Base-by-base conservation (phyloP, 1,284 basidiomycete species). In the Meira nashicola region DNA sequence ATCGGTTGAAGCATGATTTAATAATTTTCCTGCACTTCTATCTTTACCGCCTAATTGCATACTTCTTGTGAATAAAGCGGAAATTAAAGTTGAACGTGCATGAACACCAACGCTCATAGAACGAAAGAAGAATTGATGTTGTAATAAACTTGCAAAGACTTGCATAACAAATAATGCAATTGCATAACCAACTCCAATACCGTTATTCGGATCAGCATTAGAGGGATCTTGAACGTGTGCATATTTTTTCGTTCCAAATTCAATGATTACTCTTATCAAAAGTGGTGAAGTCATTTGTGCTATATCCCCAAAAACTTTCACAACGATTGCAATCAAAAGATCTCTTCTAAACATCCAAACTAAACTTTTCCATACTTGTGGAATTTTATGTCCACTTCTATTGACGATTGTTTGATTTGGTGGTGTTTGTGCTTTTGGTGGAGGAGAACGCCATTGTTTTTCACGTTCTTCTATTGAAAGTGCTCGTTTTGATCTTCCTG, bases 1-100 rank as follows among this genome's bases (percentile, higher is more conserved):
- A 78, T 96, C 93, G 0, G 92, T 93, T 4, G 89, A 92, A 66
- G 96, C 93, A 79, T 93, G 90, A 73, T 92, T 94, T 63, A 94
- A 87, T 43, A 93, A 84, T 73, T 87, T 87, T 40, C 91, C 91
- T 21, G 86, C 86, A 2, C 87, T 86, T n/a, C 92, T 85, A 9
- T 90, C 86, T 54, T 90, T 88, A 19, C 88, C 85, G 2, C 88
- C 89, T 50, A 96, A 82, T 40, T 82, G 84, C 38, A 95, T 83
- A 1, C 90, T 86, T 50, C 87, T 86, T 37, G 85, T 83, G 79
- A 93, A 97, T 57, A 96, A 88, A 9, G 89, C 87, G 0, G 89
- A 87, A 71, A 96, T 95, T 57, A 96, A 84, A 0, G 91, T 92
- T 2, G 87, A 87, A 48, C 92, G 86, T 3, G 90, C 76, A 19